Base-by-base conservation (phyloP, 2,329 filamentous ascomycete species). In the Verruconis gallopava region DNA sequence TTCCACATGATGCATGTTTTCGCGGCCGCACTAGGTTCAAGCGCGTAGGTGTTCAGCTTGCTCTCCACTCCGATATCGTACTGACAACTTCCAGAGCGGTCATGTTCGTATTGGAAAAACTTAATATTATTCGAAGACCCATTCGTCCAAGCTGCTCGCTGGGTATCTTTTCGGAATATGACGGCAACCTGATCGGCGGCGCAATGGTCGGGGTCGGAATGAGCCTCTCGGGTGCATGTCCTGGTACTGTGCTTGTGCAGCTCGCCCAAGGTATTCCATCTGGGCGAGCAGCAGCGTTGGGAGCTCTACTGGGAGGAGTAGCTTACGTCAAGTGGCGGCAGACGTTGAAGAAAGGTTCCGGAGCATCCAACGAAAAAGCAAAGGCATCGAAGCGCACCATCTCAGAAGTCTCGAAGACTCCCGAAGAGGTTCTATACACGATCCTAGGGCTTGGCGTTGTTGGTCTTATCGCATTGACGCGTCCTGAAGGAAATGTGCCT, bases 1-100 rank as follows among this genome's bases (percentile, higher is more conserved):
- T 80, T 72, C 57, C 75, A 77, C 53, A 81, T 82, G 77, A 54
- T 78, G 21, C 70, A 79, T 56, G 67, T 68, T 6, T 81, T 82
- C 50, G 57, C 81, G 3, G 67, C 72, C 1, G 79, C 77, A 3
- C 73, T 73, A 6, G 76, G 72, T 19, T 68, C 65, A 49, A 79
- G 73, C 58, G 70, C 72, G 73, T 79, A 65, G 55, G 74, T 61
- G 34, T 22, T 21, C 4, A 3, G 13, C 14, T 11, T 30, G 14
- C 25, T n/a, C n/a, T n/a, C n/a, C n/a, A n/a, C n/a, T n/a, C n/a
- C n/a, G n/a, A n/a, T n/a, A n/a, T n/a, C n/a, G n/a, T n/a, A n/a
- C n/a, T n/a, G n/a, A n/a, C n/a, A n/a, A n/a, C n/a, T n/a, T n/a
- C n/a, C n/a, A n/a, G n/a, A n/a, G n/a, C n/a, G n/a, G n/a, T n/a